Base-by-base conservation (phyloP, 2,329 filamentous ascomycete genomes). In the Alternaria metachromatica region DNA sequence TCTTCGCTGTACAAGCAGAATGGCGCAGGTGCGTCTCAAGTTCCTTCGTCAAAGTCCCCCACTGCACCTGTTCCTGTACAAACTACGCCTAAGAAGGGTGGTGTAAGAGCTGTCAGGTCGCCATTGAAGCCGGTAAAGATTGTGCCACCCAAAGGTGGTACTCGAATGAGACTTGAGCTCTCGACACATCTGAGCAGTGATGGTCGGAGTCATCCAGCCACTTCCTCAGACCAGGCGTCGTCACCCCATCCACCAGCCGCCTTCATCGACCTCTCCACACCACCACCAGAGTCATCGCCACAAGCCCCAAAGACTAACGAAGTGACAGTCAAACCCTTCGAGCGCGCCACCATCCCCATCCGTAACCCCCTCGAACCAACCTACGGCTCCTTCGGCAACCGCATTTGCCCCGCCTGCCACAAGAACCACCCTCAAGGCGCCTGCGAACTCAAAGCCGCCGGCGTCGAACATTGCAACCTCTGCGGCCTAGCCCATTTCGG, bases 401-500 rank as follows among this genome's bases (percentile, higher is more conserved):
- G 56, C 11, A 43, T 70, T 20, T 92, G 90, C 69, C 75, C 81
- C 2, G 86, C 85, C 12, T 92, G 89, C 76, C 76, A 78, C 41
- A 79, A 81, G 21, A 63, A 71, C n/a, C 90, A 92, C 73, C 76
- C 82, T 2, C 74, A 80, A 12, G 89, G 89, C n/a, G 82, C 83
- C 45, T 92, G 90, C 72, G 86, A 86, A 10, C 79, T 91, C 30
- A 90, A 89, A 73, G 67, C 83, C 6, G 85, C 86, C 9, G 87
- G 87, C 2, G 82, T 85, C 3, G 88, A 91, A 70, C 79, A 85
- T 68, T 92, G 90, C 76, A 85, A 85, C 7, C 83, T 91, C 62
- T 92, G 90, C 73, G 78, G 78, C 2, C 82, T 91, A 7, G 92
- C 90, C 65, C 88, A 89, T 15, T 83, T 88, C 21, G 88, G 88